Base-by-base conservation (phyloP, 169 alveolate species). In the Plasmodium relictum region DNA sequence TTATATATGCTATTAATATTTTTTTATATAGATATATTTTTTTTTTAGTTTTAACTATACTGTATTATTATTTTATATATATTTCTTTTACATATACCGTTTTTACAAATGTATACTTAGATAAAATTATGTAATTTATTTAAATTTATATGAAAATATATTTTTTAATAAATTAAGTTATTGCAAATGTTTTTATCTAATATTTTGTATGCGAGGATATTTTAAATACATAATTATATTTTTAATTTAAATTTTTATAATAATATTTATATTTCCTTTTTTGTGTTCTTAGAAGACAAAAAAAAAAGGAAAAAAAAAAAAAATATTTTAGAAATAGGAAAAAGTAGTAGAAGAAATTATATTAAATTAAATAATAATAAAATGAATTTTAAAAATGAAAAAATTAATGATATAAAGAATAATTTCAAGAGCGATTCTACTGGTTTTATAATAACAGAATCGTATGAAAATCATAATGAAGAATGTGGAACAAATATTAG, bases 351-450 rank as follows among this genome's bases (percentile, higher is more conserved):
- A 10, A 44, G 16, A 50, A 78, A 58, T 41, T 45, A 9, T 41
- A 68, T 50, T 63, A 50, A 39, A 78, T 65, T 22, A 22, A 48
- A 78, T 62, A 52, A 65, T 16, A 39, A 61, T 48, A 78, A 78
- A 63, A 78, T 78, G 74, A 7, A 16, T 20, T 48, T 78, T 22
- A 66, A 65, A 56, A 66, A 78, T 16, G 58, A 63, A 31, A 65
- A 22, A 3, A 78, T 54, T 6, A 22, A 18, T 54, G 14, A 54
- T 54, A 54, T 54, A 54, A 54, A 54, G 0, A n/a, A 54, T 18
- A 54, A 54, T 54, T 54, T 18, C 22, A 10, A 18, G 22, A 18
- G 37, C 14, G 63, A 54, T 18, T 18, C 63, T 54, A 54, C 63
- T 54, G 63, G 22, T 54, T 18, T 1, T 54, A 12, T 54, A 8